A percentile compares a stretch with the other conserved stretches of the same genome.
Conservation (phyloP, 257 asterid genomes). For the Capsicum pubescens region DNA sequence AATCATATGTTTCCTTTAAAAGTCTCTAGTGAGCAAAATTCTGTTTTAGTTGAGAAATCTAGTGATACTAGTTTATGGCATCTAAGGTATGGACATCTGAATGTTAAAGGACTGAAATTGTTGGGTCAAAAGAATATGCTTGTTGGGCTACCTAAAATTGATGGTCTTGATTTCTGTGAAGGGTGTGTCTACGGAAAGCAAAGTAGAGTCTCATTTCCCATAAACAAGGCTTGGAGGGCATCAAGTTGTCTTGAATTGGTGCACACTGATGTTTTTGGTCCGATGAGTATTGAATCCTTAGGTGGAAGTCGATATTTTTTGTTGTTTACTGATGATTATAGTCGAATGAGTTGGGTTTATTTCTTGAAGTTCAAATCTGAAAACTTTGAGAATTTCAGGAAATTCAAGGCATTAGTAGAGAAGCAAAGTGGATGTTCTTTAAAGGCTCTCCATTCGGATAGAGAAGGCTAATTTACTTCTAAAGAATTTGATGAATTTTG, state of each 20-base stretch:
- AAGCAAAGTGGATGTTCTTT: background rate
- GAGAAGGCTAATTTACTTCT: too few species aligned
- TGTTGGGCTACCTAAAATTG: too few species aligned
- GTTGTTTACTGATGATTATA: background rate
- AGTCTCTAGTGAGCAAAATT: too few species aligned
- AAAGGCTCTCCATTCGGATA: background rate
- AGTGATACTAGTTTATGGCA: too few species aligned
- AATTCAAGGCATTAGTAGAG: background rate
- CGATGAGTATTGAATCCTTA: background rate
- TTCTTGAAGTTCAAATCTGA: background rate
- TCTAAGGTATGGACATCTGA: too few species aligned
- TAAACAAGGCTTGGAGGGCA: background rate
- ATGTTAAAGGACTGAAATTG: too few species aligned
- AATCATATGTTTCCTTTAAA: too few species aligned
- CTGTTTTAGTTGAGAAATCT: too few species aligned
- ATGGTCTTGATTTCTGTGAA: too few species aligned
- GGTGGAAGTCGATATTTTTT: background rate
- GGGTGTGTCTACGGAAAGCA: slow-evolving; percentile 27
- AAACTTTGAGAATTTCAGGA: background rate
- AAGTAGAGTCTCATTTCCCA: background rate
- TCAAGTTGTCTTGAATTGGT: background rate
- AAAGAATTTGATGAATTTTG: too few species aligned
- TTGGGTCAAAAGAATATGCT: too few species aligned
- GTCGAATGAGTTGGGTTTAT: slow-evolving; percentile 11
- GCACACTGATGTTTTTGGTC: slow-evolving; percentile 2